A percentile compares a stretch with the other conserved stretches of the same genome.
Evolutionary conservation across 148 eudicot species (phyloP).

Genomic region (Gaultheria prostrata): DNA sequence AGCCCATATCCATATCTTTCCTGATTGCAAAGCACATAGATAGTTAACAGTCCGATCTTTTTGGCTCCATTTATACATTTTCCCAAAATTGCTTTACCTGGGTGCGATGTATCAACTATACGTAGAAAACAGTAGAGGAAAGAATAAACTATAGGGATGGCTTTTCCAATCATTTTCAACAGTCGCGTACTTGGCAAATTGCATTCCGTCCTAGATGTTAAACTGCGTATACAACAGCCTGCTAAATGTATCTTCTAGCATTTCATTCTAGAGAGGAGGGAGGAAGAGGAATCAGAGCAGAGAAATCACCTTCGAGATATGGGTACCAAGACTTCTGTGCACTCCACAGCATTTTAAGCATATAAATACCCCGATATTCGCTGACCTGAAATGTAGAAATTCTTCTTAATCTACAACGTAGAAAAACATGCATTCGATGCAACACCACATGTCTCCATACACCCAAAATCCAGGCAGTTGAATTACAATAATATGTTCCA

Average conservation of each 20-base stretch:
- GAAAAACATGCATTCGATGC: neutral
- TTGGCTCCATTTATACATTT: too few relatives aligned
- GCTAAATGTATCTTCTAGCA: neutral
- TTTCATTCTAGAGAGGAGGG: neutral
- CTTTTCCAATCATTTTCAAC: neutral
- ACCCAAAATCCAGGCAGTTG: neutral
- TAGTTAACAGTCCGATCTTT: too few relatives aligned
- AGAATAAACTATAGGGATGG: neutral
- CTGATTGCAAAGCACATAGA: too few relatives aligned
- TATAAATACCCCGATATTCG: constrained; percentile 89
- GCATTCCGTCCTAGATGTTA: neutral
- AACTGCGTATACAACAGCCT: neutral
- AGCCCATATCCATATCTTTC: too few relatives aligned
- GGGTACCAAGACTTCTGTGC: constrained; percentile 87
- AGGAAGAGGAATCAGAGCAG: neutral
- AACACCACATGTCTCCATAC: neutral
- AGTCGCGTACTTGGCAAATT: neutral
- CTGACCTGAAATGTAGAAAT: constrained; percentile 53
- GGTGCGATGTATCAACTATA: too few relatives aligned
- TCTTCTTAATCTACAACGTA: neutral
- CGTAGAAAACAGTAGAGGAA: too few relatives aligned
- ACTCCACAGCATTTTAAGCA: constrained; percentile 95
- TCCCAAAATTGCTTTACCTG: too few relatives aligned
- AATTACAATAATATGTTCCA: neutral
- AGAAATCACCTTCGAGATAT: constrained; percentile 73